Base-by-base conservation (phyloP, 2,329 filamentous ascomycete genomes). In the Pseudopithomyces maydicus region DNA sequence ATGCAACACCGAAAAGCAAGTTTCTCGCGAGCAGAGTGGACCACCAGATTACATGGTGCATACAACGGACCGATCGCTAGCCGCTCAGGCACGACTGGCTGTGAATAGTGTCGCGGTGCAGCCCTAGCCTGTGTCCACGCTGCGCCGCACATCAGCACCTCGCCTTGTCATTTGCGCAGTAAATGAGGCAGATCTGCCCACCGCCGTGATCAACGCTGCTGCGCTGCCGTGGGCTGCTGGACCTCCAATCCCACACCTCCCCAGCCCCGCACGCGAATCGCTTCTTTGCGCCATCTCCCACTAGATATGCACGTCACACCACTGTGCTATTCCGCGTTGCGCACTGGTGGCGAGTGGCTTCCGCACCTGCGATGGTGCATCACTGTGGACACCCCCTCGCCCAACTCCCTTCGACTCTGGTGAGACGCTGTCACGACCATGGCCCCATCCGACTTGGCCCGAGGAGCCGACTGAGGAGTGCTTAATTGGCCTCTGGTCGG, bases 251-350 rank as follows among this genome's bases (percentile, higher is more conserved):
- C 49, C 32, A 36, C 33, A 60, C 56, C 52, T 29, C 19, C n/a
- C 6, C 43, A 54, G 29, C 42, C 39, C 33, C 42, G 56, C 45
- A 58, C 53, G 57, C 72, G 66, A 73, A 72, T 69, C 44, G 61
- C 45, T 59, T 54, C 38, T 70, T 69, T 69, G 67, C 72, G 58
- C 63, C 55, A 56, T 56, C 53, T 61, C 63, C 61, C 66, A 66
- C 71, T 73, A 73, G 64, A 61, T 65, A 68, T 74, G 72, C 72
- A 74, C 72, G 72, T 72, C 72, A 74, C 69, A 70, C 64, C 62
- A 67, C 55, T 55, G 56, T 29, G 58, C 65, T 66, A 65, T 63
- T 64, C 61, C 63, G 55, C 65, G 22, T 63, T 65, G 65, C 44
- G 50, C 57, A 49, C 67, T 63, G 62, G 59, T 65, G 65, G 45